These are phyloP conservation scores for Coelastrella sp. DNA, from an alignment of 139 green algal genomes.

Conservation along the genomic window DNA sequence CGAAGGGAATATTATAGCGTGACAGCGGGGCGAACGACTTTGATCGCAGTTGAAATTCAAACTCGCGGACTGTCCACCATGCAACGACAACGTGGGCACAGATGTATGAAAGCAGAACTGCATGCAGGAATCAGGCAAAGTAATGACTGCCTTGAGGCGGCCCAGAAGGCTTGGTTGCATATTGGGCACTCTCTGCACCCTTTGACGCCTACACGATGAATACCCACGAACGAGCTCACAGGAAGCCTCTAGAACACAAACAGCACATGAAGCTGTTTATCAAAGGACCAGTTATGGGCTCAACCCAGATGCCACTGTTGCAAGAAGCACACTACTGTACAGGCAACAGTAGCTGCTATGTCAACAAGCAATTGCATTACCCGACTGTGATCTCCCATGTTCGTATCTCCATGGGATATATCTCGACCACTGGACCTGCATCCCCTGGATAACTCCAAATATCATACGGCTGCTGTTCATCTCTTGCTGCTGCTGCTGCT, in stretches of 20 bases:
- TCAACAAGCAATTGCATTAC: not conserved
- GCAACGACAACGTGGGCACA: not conserved
- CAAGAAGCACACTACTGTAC: not conserved
- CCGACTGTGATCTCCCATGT: slow-evolving; percentile 56
- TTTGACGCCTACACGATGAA: too few species aligned
- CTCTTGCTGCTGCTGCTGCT: not conserved
- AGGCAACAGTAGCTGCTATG: not conserved
- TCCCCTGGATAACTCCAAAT: not conserved
- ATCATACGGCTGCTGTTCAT: not conserved
- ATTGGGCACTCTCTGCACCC: too few species aligned
- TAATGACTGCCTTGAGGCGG: too few species aligned
- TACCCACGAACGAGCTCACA: too few species aligned
- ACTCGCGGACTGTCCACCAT: too few species aligned
- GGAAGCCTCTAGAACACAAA: too few species aligned
- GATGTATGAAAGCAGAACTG: not conserved
- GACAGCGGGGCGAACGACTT: not conserved
- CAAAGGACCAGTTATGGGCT: too few species aligned
- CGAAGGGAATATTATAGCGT: not conserved
- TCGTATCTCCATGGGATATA: slow-evolving; percentile 73
- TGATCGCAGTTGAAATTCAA: not conserved
- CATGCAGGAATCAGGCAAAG: not conserved
- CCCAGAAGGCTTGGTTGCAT: too few species aligned
- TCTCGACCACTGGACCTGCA: slow-evolving; percentile 38
- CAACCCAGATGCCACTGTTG: not conserved
- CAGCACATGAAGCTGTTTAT: too few species aligned